A percentile compares a stretch with the other conserved stretches of the same genome.
Evolutionary conservation across 176 grass and related monocot genomes (phyloP).

Genomic region (Raddia distichophylla): DNA sequence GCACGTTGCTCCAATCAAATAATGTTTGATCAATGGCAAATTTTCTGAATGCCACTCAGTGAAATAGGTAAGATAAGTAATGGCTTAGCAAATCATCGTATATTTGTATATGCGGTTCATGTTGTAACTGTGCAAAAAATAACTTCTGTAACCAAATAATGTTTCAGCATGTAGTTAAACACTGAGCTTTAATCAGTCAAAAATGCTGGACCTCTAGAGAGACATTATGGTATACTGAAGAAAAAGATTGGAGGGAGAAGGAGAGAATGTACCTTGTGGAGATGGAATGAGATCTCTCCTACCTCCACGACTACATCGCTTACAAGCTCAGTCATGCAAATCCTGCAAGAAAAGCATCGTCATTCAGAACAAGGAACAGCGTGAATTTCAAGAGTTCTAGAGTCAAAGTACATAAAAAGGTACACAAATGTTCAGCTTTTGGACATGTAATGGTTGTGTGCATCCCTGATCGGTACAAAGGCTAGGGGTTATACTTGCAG

Average conservation of each 20-base stretch:
- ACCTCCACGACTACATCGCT: conserved; percentile 72
- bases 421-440: too few species aligned
- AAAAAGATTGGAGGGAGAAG: neutral
- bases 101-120: neutral
- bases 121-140: neutral
- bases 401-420: neutral
- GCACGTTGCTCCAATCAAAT: too few species aligned
- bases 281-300: conserved; percentile 60
- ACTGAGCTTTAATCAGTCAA: neutral
- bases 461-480: too few species aligned
- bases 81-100: neutral
- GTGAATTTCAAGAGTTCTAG: neutral
- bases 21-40: neutral
- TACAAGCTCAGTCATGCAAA: conserved; percentile 56
- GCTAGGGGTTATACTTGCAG: too few species aligned
- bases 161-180: neutral
- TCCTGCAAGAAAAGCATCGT: conserved; percentile 43
- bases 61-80: neutral
- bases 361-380: neutral
- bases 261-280: conserved; percentile 68
- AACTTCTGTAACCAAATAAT: neutral
- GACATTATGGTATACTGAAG: neutral
- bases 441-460: too few species aligned
- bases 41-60: neutral
- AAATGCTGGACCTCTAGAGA: too few species aligned